Percentiles rank a stretch among this genome's conserved stretches.
Conservation (phyloP, 2,329 filamentous ascomycete genomes). For the Pseudogymnoascus destructans region DNA sequence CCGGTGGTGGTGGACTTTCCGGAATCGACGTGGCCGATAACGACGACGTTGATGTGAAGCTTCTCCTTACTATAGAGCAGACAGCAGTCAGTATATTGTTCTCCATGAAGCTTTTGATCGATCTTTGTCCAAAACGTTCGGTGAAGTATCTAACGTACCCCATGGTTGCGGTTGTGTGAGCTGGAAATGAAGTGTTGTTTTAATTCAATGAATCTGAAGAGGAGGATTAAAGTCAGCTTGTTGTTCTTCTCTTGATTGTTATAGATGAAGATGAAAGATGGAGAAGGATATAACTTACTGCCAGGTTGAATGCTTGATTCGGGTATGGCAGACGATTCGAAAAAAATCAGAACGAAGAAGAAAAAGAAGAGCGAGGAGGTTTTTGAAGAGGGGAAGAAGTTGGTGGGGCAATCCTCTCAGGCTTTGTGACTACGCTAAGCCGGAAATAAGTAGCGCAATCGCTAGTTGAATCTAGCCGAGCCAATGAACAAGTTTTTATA, state of each 20-base stretch:
- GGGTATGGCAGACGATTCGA: constrained; percentile 9
- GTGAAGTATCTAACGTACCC: constrained; percentile 22
- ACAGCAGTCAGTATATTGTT: constrained; percentile 20
- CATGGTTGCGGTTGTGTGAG: constrained; percentile 23
- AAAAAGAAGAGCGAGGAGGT: constrained; percentile 9
- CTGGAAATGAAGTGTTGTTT: constrained; percentile 8
- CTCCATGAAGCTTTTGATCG: constrained; percentile 14
- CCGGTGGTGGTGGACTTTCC: constrained; percentile 96
- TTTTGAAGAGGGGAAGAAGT: constrained; percentile 10
- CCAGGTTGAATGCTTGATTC: constrained; percentile 10
- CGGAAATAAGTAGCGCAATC: background rate
- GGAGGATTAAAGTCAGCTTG: constrained; percentile 1
- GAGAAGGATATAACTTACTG: constrained; percentile 6
- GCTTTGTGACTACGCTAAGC: constrained; percentile 4
- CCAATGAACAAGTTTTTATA: background rate
- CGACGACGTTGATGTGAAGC: constrained; percentile 94
- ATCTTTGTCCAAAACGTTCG: constrained; percentile 14
- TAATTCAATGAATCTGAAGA: constrained; percentile 3
- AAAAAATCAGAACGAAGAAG: constrained; percentile 10
- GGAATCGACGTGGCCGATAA: constrained; percentile 99
- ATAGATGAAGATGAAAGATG: background rate
- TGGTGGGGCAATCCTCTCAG: constrained; percentile 9
- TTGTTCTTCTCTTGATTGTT: background rate
- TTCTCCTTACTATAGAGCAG: constrained; percentile 67
- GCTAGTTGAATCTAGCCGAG: constrained; percentile 4